Evolutionary conservation across 345 rosid genomes (phyloP).

Genomic region (Adansonia digitata): DNA sequence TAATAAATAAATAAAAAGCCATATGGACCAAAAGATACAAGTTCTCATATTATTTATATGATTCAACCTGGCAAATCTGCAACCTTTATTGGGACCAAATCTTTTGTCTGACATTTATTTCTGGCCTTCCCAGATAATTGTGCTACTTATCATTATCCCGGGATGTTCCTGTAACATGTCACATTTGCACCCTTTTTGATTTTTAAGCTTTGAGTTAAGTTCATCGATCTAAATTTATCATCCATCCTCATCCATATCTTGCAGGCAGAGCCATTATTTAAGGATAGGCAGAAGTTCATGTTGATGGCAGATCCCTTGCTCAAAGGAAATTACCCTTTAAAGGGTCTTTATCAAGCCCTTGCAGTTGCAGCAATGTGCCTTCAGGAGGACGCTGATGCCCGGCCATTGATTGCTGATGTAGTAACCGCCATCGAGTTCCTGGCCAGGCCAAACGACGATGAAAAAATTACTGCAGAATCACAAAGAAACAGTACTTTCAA

Average conservation of each 20-base stretch:
- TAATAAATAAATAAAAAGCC: background rate
- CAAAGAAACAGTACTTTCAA: background rate
- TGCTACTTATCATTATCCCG: background rate
- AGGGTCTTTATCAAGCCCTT: slow-evolving; percentile 54
- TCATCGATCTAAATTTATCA: background rate
- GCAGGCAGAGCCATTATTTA: slow-evolving; percentile 52
- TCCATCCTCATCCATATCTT: slow-evolving; percentile 3
- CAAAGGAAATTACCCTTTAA: slow-evolving; percentile 40
- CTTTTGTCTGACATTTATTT: no score
- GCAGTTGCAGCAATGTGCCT: slow-evolving; percentile 64
- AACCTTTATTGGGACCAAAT: no score
- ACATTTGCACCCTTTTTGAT: background rate
- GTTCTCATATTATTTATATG: background rate
- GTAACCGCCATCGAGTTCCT: slow-evolving; percentile 55
- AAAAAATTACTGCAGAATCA: background rate
- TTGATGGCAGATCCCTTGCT: slow-evolving; percentile 48
- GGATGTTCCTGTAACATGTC: background rate
- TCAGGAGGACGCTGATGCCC: slow-evolving; percentile 49
- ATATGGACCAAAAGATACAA: background rate
- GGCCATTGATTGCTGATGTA: slow-evolving; percentile 60
- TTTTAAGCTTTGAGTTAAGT: background rate
- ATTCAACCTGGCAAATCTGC: background rate
- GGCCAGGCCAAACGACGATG: slow-evolving; percentile 18
- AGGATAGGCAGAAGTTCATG: slow-evolving; percentile 39
- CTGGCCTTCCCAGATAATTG: background rate